Evolutionary conservation across 176 grass and related monocot species (phyloP), one percentile per base, ranked within the genome.

Genomic region (Triticum aestivum): DNA sequence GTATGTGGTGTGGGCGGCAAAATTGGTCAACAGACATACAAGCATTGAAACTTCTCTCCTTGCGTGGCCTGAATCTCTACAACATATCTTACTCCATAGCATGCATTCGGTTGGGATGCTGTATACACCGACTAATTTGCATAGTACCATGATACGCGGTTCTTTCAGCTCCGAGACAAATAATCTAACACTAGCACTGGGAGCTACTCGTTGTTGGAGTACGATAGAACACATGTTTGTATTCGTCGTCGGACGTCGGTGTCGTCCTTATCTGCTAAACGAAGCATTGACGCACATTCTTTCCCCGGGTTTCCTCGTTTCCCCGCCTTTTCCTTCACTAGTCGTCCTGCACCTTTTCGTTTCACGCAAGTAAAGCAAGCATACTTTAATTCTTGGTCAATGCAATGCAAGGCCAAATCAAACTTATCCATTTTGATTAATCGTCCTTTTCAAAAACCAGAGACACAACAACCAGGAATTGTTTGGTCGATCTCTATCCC

Each of bases 381-480:
- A 11, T 29, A 5, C 61, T 75, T 39, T 41, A 69, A 58, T 38
- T 20, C 65, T 17, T 65, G 29, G 59, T 76, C 77, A 88, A 82
- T 20, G 44, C 51, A 54, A 41, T 41, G 39, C 8, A 41, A 14
- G 54, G 35, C 13, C 10, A 68, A 63, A 52, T 64, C 15, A 78
- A 85, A 39, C 30, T 52, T 88, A 88, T 88, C 81, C 73, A 78
- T 76, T 75, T 81, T 84, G 49, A 87, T 2, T 49, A 11, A 44
- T 44, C 10, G 4, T 13, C 61, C 15, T 69, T 75, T 77, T 68
- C 0, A 26, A 39, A 67, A 68, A 66, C 10, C 3, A 68, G 47
- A 70, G 11, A 21, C 38, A 11, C 41, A 68, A 6, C 79, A 54
- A 61, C 81, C 29, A 69, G 29, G 26, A 51, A 61, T 21, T 27